Conservation (phyloP, 495 filamentous ascomycete genomes). For the Letharia lupina region DNA sequence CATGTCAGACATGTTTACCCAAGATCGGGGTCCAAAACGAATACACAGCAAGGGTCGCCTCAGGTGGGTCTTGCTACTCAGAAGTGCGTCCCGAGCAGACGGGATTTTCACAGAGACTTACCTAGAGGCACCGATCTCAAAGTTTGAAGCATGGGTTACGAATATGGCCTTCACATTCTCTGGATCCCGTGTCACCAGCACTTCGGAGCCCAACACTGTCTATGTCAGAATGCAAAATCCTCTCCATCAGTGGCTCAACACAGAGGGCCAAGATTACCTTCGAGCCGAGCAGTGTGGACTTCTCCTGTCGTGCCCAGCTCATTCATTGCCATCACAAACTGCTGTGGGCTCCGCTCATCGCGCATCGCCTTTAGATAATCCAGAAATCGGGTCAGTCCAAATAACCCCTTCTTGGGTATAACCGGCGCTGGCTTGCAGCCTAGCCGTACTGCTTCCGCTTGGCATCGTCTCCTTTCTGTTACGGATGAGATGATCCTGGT, state of each 20-base stretch:
- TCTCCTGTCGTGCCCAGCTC: constrained; percentile 6
- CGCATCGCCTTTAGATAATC: constrained; percentile 25
- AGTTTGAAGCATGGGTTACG: constrained; percentile 46
- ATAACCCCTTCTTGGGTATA: constrained; percentile 29
- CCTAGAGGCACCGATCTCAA: constrained; percentile 32
- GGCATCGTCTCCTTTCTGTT: constrained; percentile 22
- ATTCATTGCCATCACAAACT: constrained; percentile 29
- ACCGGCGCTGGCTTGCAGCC: constrained; percentile 29
- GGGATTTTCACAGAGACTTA: neutral
- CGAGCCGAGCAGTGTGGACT: neutral
- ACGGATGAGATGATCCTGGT: neutral
- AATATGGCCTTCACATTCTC: constrained; percentile 52
- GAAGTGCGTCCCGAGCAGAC: neutral
- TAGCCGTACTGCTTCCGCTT: constrained; percentile 23
- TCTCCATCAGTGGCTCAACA: neutral
- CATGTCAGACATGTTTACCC: neutral
- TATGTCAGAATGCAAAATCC: neutral
- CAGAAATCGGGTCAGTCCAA: constrained; percentile 26
- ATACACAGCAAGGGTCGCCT: too few species aligned
- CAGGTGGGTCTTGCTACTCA: neutral
- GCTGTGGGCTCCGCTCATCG: constrained; percentile 32
- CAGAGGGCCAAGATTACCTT: neutral
- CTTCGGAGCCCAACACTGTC: constrained; percentile 25
- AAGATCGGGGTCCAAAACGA: neutral
- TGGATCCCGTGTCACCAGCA: constrained; percentile 44